Base-by-base conservation (phyloP, 2,329 filamentous ascomycete species). In the Xylariaceae sp. region DNA sequence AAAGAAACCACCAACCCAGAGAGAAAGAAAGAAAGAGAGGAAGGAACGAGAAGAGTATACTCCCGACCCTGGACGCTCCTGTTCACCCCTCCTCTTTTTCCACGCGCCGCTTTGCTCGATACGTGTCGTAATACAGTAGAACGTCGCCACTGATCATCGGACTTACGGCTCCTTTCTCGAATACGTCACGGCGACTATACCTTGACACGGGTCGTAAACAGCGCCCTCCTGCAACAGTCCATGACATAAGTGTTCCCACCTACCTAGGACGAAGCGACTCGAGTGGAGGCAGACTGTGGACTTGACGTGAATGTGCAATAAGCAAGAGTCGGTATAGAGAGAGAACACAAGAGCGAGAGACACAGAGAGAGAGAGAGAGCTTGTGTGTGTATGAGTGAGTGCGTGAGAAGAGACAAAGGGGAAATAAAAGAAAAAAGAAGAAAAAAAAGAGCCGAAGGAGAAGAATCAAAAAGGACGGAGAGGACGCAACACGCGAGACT, bases 171-270 rank as follows among this genome's bases (percentile, higher is more conserved):
- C 49, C 11, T 45, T 39, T 51, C 49, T 53, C 54, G 47, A 51
- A 37, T 55, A 49, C 57, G 56, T 7, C 45, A 35, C 56, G 17
- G 11, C 53, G 13, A 44, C 49, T 53, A 51, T 41, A 37, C 5
- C 53, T 49, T 11, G 49, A 51, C 47, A 57, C 58, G 51, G 59
- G 57, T 57, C 18, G 61, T 62, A 57, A 61, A 39, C 35, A 56
- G 53, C 52, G 51, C 57, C 47, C 44, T 53, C 5, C n/a, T 35
- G 45, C 51, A 30, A 30, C 48, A 56, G 57, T 63, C 61, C 30
- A 61, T 56, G 57, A 61, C 63, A 60, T 54, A n/a, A 55, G 41
- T 41, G 15, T 23, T 34, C 45, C 54, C 45, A 57, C 41, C 37
- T 53, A 58, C 41, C 37, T 53, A 58, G 49, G 55, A 60, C 58